Evolutionary conservation across 306 rosid genomes (phyloP).

Genomic region (Fagus sylvatica): DNA sequence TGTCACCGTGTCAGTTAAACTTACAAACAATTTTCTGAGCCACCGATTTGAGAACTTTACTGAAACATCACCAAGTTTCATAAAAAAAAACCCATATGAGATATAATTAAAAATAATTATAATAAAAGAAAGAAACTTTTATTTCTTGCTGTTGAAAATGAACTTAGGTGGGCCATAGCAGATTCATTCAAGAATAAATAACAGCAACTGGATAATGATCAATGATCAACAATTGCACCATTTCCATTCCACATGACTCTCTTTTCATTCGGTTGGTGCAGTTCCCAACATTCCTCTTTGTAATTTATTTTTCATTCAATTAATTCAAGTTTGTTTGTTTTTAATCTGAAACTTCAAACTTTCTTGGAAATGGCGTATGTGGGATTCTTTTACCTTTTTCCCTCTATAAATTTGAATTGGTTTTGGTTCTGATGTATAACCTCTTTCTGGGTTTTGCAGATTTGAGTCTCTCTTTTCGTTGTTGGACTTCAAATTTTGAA

Average conservation of each 20-base stretch:
- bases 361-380: conserved; percentile 27
- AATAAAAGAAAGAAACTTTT: neutral
- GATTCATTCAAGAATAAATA: conserved; percentile 5
- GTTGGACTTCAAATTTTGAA: conserved; percentile 14
- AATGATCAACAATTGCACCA: conserved; percentile 38
- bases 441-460: conserved; percentile 41
- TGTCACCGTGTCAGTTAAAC: neutral
- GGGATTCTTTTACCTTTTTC: conserved; percentile 1
- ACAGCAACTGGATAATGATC: conserved; percentile 47
- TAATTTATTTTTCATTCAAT: conserved; percentile 12
- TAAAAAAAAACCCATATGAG: too few species aligned
- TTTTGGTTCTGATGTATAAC: conserved; percentile 10
- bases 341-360: conserved; percentile 2
- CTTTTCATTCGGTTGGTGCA: conserved; percentile 30
- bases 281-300: neutral
- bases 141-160: neutral
- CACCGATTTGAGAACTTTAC: neutral
- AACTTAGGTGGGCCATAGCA: conserved; percentile 39
- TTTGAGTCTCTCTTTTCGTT: neutral
- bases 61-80: too few species aligned
- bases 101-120: neutral
- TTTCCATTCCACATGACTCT: conserved; percentile 20
- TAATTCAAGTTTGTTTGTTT: neutral
- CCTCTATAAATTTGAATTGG: conserved; percentile 20
- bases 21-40: neutral